A percentile compares a stretch with the other conserved stretches of the same genome.
Evolutionary conservation across 129 eudicot genomes (phyloP).

Genomic region (Flaveria sonorensis): DNA sequence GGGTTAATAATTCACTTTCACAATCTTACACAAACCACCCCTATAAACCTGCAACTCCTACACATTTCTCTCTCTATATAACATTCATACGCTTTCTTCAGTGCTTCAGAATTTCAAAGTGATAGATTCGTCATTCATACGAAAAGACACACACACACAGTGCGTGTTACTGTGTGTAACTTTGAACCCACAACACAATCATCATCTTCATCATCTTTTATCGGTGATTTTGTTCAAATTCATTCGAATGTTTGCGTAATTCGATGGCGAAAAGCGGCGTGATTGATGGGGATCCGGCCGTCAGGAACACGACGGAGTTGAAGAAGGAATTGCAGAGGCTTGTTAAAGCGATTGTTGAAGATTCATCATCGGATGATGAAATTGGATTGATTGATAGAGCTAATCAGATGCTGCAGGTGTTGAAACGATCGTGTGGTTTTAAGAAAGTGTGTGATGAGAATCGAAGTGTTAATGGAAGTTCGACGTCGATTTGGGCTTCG

Average conservation of each 20-base stretch:
- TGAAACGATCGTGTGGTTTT: slow-evolving; percentile 51
- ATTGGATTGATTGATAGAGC: slow-evolving; percentile 64
- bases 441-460: slow-evolving; percentile 4
- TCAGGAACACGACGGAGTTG: slow-evolving; percentile 53
- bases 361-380: slow-evolving; percentile 44
- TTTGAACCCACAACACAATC: slow-evolving; percentile 9
- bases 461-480: slow-evolving; percentile 17
- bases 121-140: not conserved
- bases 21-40: slow-evolving; percentile 28
- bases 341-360: slow-evolving; percentile 52
- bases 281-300: slow-evolving; percentile 50
- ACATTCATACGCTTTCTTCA: not conserved
- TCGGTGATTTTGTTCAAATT: not conserved
- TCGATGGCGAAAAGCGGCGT: slow-evolving; percentile 73
- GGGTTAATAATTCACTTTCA: not conserved
- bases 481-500: slow-evolving; percentile 26
- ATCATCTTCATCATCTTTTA: slow-evolving; percentile 11
- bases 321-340: slow-evolving; percentile 66
- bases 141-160: slow-evolving; percentile 15
- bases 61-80: slow-evolving; percentile 23
- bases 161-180: slow-evolving; percentile 17
- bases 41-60: slow-evolving; percentile 33
- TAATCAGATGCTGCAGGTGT: slow-evolving; percentile 42
- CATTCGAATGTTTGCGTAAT: slow-evolving; percentile 2
- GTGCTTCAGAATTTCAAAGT: slow-evolving; percentile 22